Evolutionary conservation across 495 filamentous ascomycete genomes (phyloP).

Genomic region (Penicillium lagena): DNA sequence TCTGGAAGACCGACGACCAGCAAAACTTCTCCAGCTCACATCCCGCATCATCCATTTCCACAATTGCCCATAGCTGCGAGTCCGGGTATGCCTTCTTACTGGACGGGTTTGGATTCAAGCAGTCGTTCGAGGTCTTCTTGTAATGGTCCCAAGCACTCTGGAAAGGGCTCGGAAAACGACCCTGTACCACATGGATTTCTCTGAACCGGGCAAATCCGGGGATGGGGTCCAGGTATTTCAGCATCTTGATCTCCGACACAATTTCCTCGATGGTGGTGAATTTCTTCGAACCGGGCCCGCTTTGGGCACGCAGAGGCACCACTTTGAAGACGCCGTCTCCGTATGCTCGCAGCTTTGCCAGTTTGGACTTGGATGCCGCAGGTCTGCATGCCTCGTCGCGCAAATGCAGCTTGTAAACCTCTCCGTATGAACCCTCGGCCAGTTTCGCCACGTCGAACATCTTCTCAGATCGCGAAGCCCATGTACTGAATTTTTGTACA

Average conservation of each 20-base stretch:
- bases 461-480: slow-evolving; percentile 34
- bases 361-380: slow-evolving; percentile 34
- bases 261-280: slow-evolving; percentile 49
- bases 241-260: slow-evolving; percentile 62
- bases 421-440: slow-evolving; percentile 47
- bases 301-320: slow-evolving; percentile 39
- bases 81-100: slow-evolving; percentile 53
- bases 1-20: slow-evolving; percentile 49
- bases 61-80: slow-evolving; percentile 67
- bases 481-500: slow-evolving; percentile 36
- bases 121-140: slow-evolving; percentile 52
- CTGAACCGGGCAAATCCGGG: slow-evolving; percentile 93
- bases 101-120: slow-evolving; percentile 59
- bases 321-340: slow-evolving; percentile 45
- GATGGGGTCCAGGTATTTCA: slow-evolving; percentile 68
- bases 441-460: slow-evolving; percentile 42
- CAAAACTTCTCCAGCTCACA: slow-evolving; percentile 61
- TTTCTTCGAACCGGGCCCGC: slow-evolving; percentile 38
- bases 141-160: slow-evolving; percentile 60
- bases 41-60: slow-evolving; percentile 86
- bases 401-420: slow-evolving; percentile 42
- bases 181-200: slow-evolving; percentile 66
- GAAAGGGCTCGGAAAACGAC: slow-evolving; percentile 57
- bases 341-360: slow-evolving; percentile 31
- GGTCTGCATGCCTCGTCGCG: slow-evolving; percentile 30